Evolutionary conservation across 768 basidiomycete species (phyloP).

Genomic region (Leucosporidium creatinivorum): DNA sequence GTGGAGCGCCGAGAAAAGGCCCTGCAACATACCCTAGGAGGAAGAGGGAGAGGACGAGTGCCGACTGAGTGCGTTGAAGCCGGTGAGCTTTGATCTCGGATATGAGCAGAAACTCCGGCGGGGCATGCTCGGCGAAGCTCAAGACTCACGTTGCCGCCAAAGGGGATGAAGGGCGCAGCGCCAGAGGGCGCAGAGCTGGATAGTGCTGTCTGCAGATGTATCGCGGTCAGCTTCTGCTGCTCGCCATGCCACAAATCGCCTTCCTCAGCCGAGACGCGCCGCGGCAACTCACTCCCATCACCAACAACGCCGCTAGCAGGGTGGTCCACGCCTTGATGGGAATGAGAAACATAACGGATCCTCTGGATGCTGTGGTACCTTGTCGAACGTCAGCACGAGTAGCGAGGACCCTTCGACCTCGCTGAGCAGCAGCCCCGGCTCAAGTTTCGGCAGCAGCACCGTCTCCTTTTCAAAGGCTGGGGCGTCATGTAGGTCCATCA

Average conservation of each 20-base stretch:
- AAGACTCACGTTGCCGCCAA: constrained; percentile 13
- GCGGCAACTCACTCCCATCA: constrained; percentile 10
- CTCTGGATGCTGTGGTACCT: neutral
- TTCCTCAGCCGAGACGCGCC: too few species aligned
- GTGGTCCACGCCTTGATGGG: neutral
- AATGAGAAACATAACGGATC: constrained; percentile 8
- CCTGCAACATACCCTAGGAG: constrained; percentile 19
- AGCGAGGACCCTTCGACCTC: neutral
- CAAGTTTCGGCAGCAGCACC: too few species aligned
- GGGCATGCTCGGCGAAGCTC: too few species aligned
- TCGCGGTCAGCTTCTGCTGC: neutral
- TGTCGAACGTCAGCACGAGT: constrained; percentile 6
- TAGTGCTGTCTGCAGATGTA: constrained; percentile 3
- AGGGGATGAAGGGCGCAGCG: constrained; percentile 8
- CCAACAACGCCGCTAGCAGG: constrained; percentile 12
- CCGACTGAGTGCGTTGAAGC: neutral
- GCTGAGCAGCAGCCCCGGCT: too few species aligned
- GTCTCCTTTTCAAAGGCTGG: too few species aligned
- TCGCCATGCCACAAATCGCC: too few species aligned
- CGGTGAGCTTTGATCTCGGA: neutral
- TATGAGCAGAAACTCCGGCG: too few species aligned
- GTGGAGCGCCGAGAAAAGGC: constrained; percentile 3
- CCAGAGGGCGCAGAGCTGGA: constrained; percentile 14
- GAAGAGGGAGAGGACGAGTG: constrained; percentile 10
- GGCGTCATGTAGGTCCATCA: too few species aligned